Evolutionary conservation across 768 basidiomycete genomes (phyloP).

Genomic region (Naganishia vaughanmartiniae): DNA sequence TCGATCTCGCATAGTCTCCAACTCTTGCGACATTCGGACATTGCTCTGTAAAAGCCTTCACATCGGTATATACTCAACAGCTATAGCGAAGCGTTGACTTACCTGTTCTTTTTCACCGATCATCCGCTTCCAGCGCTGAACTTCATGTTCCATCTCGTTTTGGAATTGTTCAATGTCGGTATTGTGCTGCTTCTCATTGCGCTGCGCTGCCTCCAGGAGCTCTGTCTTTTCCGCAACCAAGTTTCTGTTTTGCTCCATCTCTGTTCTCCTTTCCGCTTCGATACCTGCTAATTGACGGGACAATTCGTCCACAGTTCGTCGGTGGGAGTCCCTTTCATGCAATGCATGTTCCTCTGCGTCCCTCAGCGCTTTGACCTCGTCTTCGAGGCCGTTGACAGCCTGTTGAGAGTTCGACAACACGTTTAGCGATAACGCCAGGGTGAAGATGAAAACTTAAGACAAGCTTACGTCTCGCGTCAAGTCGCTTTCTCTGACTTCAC

Average conservation of each 20-base stretch:
- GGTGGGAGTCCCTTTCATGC: constrained; percentile 32
- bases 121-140: constrained; percentile 35
- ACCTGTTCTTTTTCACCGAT: constrained; percentile 44
- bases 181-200: constrained; percentile 28
- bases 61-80: not conserved
- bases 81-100: not conserved
- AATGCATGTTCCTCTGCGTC: constrained; percentile 25
- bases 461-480: constrained; percentile 18
- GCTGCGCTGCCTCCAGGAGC: constrained; percentile 56
- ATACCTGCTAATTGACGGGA: constrained; percentile 53
- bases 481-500: constrained; percentile 13
- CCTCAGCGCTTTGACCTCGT: constrained; percentile 8
- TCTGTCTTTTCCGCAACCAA: constrained; percentile 67
- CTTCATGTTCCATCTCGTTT: constrained; percentile 28
- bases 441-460: not conserved
- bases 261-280: constrained; percentile 29
- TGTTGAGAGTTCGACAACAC: not conserved
- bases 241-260: constrained; percentile 54
- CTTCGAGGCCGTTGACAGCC: constrained; percentile 16
- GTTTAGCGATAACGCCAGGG: not conserved
- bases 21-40: constrained; percentile 40
- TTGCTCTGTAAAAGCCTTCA: constrained; percentile 31
- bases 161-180: constrained; percentile 31
- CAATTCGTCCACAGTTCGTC: constrained; percentile 39
- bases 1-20: constrained; percentile 52